Evolutionary conservation across 2,329 filamentous ascomycete species (phyloP), one percentile per base, ranked within the genome.

Genomic region (Lachnellula cervina): DNA sequence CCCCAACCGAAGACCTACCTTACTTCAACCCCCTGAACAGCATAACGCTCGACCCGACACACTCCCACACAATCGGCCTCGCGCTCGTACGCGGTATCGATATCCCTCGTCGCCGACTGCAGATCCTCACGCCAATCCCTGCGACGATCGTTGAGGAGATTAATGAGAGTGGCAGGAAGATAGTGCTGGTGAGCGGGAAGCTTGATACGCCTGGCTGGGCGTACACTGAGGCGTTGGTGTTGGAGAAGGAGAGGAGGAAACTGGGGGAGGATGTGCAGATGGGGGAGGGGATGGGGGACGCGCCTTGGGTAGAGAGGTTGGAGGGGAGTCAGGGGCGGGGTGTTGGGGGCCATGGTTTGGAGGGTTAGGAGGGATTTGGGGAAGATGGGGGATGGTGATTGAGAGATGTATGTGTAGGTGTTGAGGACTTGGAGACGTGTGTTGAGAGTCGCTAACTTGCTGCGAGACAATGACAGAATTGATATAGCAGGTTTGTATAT

Each of bases 11-110:
- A 64, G 75, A 75, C 0, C 74, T 91, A 2, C 88, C 88, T 0
- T 83, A 84, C 57, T 79, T 91, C 55, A 71, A 78, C 16, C 81
- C 83, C 19, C 67, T 76, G 1, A 71, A 76, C 23, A 76, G 78
- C n/a, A 73, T 75, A 2, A 76, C 77, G 0, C 76, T 89, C 0
- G 76, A 88, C 61, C 87, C 88, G 0, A 71, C 68, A 28, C 74
- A 80, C 64, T 87, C 82, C 0, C 74, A 74, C 21, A 77, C 81
- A 14, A 69, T 90, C 4, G 87, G 87, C 2, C 73, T 89, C 2
- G 87, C 81, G 0, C 75, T 93, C 8, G 70, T 94, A n/a, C 80
- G 87, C 1, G 87, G 84, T 4, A 82, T 92, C 56, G 86, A 92
- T 65, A 65, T 72, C 0, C 67, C 71, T 21, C 75, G 71, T 0